These are phyloP conservation scores for Mycena belliarum DNA, from an alignment of 768 basidiomycete genomes.

Conservation along the genomic window DNA sequence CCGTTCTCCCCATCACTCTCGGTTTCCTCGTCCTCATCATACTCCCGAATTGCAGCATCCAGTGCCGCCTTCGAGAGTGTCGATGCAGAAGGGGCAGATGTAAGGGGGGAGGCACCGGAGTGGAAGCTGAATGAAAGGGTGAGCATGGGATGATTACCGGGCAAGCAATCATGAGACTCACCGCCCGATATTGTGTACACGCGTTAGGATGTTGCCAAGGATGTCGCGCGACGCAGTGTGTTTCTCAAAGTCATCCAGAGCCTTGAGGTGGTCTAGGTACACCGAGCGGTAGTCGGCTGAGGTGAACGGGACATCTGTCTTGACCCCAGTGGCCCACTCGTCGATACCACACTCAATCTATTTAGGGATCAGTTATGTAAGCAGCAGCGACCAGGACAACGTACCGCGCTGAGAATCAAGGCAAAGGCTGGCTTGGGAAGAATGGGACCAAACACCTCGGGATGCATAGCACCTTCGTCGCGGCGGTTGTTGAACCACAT, in stretches of 20 bases:
- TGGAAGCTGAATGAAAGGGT: neutral
- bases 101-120: constrained; percentile 1
- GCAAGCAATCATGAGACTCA: neutral
- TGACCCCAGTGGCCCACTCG: constrained; percentile 1
- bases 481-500: constrained; percentile 29
- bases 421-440: constrained; percentile 17
- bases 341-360: neutral
- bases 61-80: neutral
- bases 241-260: constrained; percentile 11
- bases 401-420: constrained; percentile 21
- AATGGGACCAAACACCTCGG: constrained; percentile 25
- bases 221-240: neutral
- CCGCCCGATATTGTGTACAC: constrained; percentile 16
- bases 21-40: neutral
- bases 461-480: constrained; percentile 27
- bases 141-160: neutral
- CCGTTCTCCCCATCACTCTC: constrained; percentile 1
- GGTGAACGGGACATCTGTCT: constrained; percentile 16
- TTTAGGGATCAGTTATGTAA: neutral
- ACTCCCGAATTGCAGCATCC: neutral
- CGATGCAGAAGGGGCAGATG: neutral
- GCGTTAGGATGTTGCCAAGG: neutral
- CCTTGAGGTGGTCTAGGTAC: constrained; percentile 14
- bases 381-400: neutral
- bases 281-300: constrained; percentile 17